Base-by-base conservation (phyloP, 108 stramenopile species). In the Schizochytrium sp. region DNA sequence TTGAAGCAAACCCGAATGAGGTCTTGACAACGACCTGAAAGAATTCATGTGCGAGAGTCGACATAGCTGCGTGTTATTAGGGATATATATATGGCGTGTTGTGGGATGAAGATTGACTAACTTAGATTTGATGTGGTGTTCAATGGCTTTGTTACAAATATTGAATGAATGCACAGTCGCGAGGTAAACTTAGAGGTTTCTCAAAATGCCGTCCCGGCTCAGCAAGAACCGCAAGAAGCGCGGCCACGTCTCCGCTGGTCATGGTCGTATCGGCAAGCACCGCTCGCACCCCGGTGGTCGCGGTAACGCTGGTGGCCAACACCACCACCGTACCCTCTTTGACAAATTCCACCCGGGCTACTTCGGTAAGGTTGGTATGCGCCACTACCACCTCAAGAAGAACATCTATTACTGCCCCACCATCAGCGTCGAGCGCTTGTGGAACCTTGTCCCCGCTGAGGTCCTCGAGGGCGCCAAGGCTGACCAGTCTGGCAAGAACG, bases 291-390 rank as follows among this genome's bases (percentile, higher is more conserved):
- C 99, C 61, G 97, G 98, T 94, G 99, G 99, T 92, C 98, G 99
- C 72, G 99, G 99, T 97, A 99, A 99, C 93, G 99, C 99, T 57
- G 99, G 99, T 93, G 99, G 99, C 89, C 98, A 98, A 92, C 99
- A 99, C 90, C 99, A 99, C 93, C 98, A 98, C 96, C 96, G 99
- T 47, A 98, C 95, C 91, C 94, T 98, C 57, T 95, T 99, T 90
- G 99, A 99, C 94, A 98, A 99, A 93, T 99, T 95, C 93, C 98
- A 99, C 93, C 76, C 76, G 10, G 76, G 76, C 55, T 98, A 99
- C 95, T 99, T 99, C 93, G 98, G 99, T 91, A 99, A 99, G 96
- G 98, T 99, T 87, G 98, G 98, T 95, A 99, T 99, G 98, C 96
- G 98, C 87, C 98, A 97, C 58, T 99, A 97, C 93, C 99, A 99